These are phyloP conservation scores for Brassica napus DNA, from an alignment of 345 rosid species.

Conservation along the genomic window Da-Ae NC_063444.1:41047001-41047500, in stretches of 20 bases:
- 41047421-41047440: constrained; percentile 41
- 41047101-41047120: too few species aligned
- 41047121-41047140: too few species aligned
- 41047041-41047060: too few species aligned
- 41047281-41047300: not conserved
- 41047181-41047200: not conserved
- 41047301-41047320: not conserved
- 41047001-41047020: too few species aligned
- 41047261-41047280: too few species aligned
- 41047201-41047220: constrained; percentile 11
- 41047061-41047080: too few species aligned
- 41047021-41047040: too few species aligned
- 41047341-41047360: constrained; percentile 7
- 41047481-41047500: constrained; percentile 43
- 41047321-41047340: not conserved
- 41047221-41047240: constrained; percentile 31
- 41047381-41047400: constrained; percentile 48
- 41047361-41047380: constrained; percentile 27
- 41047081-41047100: too few species aligned
- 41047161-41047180: too few species aligned
- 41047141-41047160: too few species aligned
- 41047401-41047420: constrained; percentile 54
- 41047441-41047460: constrained; percentile 48
- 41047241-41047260: constrained; percentile 3
- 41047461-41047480: constrained; percentile 42